Evolutionary conservation across 2,329 filamentous ascomycete species (phyloP), one percentile per base, ranked within the genome.

Genomic region (Sclerotiophoma versabilis): DNA sequence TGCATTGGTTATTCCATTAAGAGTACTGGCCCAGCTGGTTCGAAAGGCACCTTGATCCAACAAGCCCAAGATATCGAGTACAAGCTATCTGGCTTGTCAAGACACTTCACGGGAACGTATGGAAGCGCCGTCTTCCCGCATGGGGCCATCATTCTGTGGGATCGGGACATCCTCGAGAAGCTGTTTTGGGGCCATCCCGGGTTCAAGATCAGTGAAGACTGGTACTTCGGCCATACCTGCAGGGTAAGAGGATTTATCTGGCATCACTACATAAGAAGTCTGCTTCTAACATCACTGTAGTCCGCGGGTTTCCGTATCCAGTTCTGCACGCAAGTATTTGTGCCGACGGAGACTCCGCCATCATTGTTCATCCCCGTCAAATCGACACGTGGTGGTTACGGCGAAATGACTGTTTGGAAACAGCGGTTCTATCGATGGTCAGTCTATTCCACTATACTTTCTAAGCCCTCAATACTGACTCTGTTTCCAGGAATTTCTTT

Each of bases 1-100:
- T 81, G 78, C 47, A 74, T 82, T 32, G 80, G 80, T 0, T 82
- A 82, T 60, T 80, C 79, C 1, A 81, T 82, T 58, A 80, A 81
- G 55, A 74, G 68, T 4, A 73, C 76, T n/a, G 77, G 76, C 2
- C 66, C 75, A 0, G 60, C 74, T 11, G 67, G 66, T 0, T 65
- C 37, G 9, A 20, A 20, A 19, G 33, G 46, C 6, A 76, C 73
- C 5, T 73, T 66, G 47, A 77, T 76, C 23, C 77, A 79, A 39
- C 78, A 79, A 41, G 79, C 79, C 0, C 80, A 82, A 51, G 79
- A 82, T 60, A 62, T 82, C 17, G 80, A 82, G 57, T 82, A 82
- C 65, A 82, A 82, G 57, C 68, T 81, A 46, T 77, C 76, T 12
- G 80, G 80, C 4, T 64, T 82, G 4, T 75, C 77, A 42, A 72